Evolutionary conservation across 2,329 filamentous ascomycete species (phyloP).

Genomic region (Rutstroemia sp.): DNA sequence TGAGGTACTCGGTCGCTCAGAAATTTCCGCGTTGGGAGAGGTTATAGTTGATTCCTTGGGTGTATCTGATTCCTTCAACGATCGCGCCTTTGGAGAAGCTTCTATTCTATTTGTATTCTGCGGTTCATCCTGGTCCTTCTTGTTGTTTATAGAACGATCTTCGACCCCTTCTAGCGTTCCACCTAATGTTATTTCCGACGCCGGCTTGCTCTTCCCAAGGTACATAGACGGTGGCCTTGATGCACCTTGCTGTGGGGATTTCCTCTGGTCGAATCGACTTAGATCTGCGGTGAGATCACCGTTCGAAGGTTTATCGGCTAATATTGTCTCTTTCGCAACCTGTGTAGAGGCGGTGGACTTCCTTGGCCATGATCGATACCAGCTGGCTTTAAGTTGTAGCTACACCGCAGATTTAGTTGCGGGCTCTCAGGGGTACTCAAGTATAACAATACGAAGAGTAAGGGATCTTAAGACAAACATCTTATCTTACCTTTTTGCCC

Average conservation of each 20-base stretch:
- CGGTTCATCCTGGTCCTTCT: slow-evolving; percentile 3
- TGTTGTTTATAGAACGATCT: slow-evolving; percentile 8
- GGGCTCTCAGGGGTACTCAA: not conserved
- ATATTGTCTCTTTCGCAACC: slow-evolving; percentile 52
- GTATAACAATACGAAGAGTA: not conserved
- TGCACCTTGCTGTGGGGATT: slow-evolving; percentile 12
- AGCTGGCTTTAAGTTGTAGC: slow-evolving; percentile 36
- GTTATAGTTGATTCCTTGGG: slow-evolving; percentile 1
- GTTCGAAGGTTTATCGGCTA: slow-evolving; percentile 37
- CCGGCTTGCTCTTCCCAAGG: slow-evolving; percentile 30
- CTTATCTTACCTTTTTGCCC: slow-evolving; percentile 1
- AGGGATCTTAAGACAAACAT: not conserved
- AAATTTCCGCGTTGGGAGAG: not conserved
- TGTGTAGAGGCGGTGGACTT: slow-evolving; percentile 49
- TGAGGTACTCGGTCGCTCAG: slow-evolving; percentile 26
- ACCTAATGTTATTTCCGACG: slow-evolving; percentile 27
- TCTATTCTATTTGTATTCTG: not conserved
- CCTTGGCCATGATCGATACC: slow-evolving; percentile 55
- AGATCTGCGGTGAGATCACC: slow-evolving; percentile 21
- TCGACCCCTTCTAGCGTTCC: slow-evolving; percentile 10
- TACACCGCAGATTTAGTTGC: slow-evolving; percentile 10
- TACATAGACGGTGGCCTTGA: slow-evolving; percentile 27
- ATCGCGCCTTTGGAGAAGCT: not conserved
- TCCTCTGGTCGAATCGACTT: slow-evolving; percentile 24
- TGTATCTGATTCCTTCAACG: not conserved